Evolutionary conservation across 768 basidiomycete species (phyloP).

Genomic region (Podaxis sp.): DNA sequence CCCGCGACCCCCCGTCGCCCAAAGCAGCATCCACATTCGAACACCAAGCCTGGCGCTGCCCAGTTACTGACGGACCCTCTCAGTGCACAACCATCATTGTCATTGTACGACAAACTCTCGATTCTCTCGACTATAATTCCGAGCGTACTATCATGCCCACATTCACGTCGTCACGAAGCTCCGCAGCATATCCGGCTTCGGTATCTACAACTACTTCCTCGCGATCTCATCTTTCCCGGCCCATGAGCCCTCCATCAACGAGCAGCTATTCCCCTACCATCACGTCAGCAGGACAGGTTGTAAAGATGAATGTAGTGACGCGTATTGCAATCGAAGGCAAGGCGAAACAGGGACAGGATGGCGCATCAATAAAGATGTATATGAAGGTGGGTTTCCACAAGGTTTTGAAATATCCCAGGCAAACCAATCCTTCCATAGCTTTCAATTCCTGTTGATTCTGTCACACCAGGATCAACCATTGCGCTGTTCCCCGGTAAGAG

Average conservation of each 20-base stretch:
- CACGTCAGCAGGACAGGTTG: conserved; percentile 38
- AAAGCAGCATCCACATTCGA: not conserved
- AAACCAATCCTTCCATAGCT: conserved; percentile 38
- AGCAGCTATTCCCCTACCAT: conserved; percentile 46
- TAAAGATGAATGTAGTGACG: conserved; percentile 66
- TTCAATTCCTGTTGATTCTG: conserved; percentile 62
- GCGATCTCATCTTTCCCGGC: conserved; percentile 19
- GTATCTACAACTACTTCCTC: conserved; percentile 21
- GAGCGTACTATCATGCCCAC: conserved; percentile 15
- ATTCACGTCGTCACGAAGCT: conserved; percentile 15
- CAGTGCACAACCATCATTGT: not conserved
- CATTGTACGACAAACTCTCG: not conserved
- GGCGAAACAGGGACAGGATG: conserved; percentile 62
- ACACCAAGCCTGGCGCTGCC: not conserved
- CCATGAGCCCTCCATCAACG: conserved; percentile 24
- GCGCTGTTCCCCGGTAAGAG: conserved; percentile 70
- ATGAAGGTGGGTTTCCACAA: conserved; percentile 55
- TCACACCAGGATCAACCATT: conserved; percentile 65
- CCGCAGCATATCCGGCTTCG: conserved; percentile 1
- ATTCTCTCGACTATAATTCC: not conserved
- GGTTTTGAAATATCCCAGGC: not conserved
- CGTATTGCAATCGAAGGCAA: conserved; percentile 75
- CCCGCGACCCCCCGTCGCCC: not conserved
- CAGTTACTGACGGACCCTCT: not conserved
- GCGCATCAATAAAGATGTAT: conserved; percentile 70